Conservation (phyloP, 108 stramenopile genomes). For the Chaetoceros tenuissimus region DNA sequence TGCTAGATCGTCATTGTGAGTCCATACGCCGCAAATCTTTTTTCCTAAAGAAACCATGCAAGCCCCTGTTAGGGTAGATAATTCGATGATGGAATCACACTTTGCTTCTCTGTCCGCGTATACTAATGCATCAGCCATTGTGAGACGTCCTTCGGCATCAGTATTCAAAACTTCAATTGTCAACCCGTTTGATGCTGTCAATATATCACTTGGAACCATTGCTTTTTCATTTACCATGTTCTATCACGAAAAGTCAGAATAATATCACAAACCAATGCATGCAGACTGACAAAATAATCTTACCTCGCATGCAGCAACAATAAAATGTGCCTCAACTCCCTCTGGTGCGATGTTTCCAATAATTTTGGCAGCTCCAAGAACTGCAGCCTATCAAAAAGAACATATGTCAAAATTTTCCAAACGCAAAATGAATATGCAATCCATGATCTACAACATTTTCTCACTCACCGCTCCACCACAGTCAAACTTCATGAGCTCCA, state of each 20-base stretch:
- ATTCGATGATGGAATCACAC: constrained; percentile 41
- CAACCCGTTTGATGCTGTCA: constrained; percentile 65
- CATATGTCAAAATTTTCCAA: background rate
- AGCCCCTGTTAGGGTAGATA: constrained; percentile 42
- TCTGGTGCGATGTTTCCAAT: constrained; percentile 5
- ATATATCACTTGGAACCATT: constrained; percentile 51
- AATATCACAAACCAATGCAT: constrained; percentile 19
- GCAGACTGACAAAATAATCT: constrained; percentile 4
- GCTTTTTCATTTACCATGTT: constrained; percentile 63
- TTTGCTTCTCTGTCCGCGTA: constrained; percentile 47
- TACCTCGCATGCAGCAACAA: constrained; percentile 38
- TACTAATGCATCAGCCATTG: constrained; percentile 63
- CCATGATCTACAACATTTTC: background rate
- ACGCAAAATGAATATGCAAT: background rate
- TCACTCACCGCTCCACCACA: constrained; percentile 54
- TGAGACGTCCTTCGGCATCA: constrained; percentile 66
- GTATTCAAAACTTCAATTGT: constrained; percentile 68
- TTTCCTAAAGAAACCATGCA: constrained; percentile 46
- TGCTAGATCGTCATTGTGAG: constrained; percentile 79
- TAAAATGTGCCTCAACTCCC: constrained; percentile 33
- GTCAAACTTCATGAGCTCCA: constrained; percentile 83
- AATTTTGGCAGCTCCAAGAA: constrained; percentile 45
- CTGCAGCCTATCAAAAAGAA: constrained; percentile 24
- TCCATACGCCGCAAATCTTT: constrained; percentile 78
- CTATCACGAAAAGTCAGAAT: constrained; percentile 20